Conservation (phyloP, 192 early-diverging fungal species). For the Dispira simplex region DNA sequence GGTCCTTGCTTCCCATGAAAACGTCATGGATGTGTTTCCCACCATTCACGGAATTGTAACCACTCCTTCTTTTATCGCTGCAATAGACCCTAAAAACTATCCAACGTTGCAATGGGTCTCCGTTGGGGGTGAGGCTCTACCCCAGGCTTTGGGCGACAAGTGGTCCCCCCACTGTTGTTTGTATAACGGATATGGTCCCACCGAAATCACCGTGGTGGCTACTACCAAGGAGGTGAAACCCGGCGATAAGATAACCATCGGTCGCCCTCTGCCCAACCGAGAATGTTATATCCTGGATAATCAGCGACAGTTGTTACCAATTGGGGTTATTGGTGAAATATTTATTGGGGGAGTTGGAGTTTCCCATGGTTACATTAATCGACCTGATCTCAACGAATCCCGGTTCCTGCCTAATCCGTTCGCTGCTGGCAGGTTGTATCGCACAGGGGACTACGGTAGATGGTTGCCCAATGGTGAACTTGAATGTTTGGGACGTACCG, state of each 20-base stretch:
- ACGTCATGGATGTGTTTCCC: not conserved
- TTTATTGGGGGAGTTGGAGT: conserved; percentile 25
- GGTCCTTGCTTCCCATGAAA: not conserved
- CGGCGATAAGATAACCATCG: conserved; percentile 4
- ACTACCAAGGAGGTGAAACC: not conserved
- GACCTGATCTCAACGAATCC: conserved; percentile 18
- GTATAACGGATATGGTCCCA: conserved; percentile 6
- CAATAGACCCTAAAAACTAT: not conserved
- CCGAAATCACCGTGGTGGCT: not conserved
- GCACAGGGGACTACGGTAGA: conserved; percentile 9
- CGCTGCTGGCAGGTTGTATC: not conserved
- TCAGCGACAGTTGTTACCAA: conserved; percentile 14
- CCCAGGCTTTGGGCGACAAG: not conserved
- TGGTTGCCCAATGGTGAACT: conserved; percentile 11
- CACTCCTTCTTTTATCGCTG: not conserved
- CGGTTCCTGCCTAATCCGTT: conserved; percentile 20
- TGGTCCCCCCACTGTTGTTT: not conserved
- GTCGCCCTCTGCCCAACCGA: conserved; percentile 11
- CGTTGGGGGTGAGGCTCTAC: not conserved
- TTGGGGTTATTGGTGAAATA: conserved; percentile 26
- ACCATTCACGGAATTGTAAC: not conserved
- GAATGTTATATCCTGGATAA: conserved; percentile 15
- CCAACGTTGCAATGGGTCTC: not conserved
- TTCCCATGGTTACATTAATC: conserved; percentile 25
- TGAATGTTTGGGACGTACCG: conserved; percentile 19